Evolutionary conservation across 805 yeast species (phyloP), one percentile per base, ranked within the genome.

Genomic region (Zygosaccharomyces rouxii): DNA sequence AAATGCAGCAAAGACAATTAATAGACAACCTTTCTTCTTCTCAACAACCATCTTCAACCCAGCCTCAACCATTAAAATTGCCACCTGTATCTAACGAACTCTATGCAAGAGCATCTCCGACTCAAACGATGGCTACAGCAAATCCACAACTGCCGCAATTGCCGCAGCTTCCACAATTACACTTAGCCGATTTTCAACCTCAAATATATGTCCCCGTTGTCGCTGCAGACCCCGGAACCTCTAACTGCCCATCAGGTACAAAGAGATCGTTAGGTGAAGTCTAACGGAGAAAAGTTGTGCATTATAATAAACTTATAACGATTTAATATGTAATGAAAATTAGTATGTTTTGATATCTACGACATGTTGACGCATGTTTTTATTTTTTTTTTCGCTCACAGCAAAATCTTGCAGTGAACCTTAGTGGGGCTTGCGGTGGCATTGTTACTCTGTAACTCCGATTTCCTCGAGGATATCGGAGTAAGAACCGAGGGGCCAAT

Each of bases 111-210:
- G 77, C 82, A 51, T 79, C 78, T 46, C 71, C 75, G 55, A 72
- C 66, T 55, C 77, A 66, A 53, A 75, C 65, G 64, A 84, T 80
- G 65, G 89, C 84, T 69, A 83, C 83, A 68, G 95, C 95, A 71
- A 77, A 22, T 95, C 95, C 75, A 94, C 90, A 70, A 96, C 84
- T 71, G 96, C 97, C 69, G 95, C 97, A 78, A 87, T 79, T 58
- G 96, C 89, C 71, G 88, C 79, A 69, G 96, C 92, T 73, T 88
- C 79, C 68, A 87, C 53, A 47, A 22, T 19, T 22, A 23, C 45
- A 44, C 9, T 11, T 41, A 9, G 44, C 28, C 6, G 44, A 41
- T 21, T 28, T 18, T 22, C 51, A 47, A 31, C 50, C 48, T 18
- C 53, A 51, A 40, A 44, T 51, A 18, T 48, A 48, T 35, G 50